Percentiles rank a stretch among this genome's conserved stretches.
Conservation (phyloP, 2,329 filamentous ascomycete species). For the Chaetothyriales sp. region DNA sequence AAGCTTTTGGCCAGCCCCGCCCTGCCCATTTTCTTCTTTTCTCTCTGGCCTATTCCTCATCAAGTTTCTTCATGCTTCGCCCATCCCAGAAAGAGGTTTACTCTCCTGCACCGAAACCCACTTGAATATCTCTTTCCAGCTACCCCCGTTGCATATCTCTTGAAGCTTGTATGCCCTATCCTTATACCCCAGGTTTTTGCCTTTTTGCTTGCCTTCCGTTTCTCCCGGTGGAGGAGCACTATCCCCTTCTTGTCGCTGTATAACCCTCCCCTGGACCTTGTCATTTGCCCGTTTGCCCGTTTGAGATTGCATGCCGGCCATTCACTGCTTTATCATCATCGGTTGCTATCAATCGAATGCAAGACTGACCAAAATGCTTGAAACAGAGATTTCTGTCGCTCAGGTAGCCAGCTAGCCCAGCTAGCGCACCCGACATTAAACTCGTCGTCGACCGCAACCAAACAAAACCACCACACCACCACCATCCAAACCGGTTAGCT, state of each 20-base stretch:
- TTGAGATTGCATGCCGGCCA: neutral
- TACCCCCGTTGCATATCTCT: slow-evolving; percentile 12
- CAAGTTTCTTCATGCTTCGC: slow-evolving; percentile 12
- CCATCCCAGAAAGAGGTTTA: slow-evolving; percentile 14
- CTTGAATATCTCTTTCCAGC: slow-evolving; percentile 13
- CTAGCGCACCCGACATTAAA: neutral
- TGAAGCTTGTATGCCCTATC: slow-evolving; percentile 4
- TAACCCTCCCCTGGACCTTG: neutral
- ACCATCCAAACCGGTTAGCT: neutral
- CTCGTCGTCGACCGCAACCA: neutral
- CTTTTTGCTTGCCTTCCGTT: neutral
- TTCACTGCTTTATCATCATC: neutral
- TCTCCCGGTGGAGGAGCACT: neutral
- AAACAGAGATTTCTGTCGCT: neutral
- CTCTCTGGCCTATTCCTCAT: slow-evolving; percentile 4
- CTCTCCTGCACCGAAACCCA: slow-evolving; percentile 12
- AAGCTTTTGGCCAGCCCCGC: neutral
- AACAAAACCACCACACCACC: neutral
- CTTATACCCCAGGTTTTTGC: slow-evolving; percentile 11
- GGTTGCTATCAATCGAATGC: neutral
- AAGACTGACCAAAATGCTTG: neutral
- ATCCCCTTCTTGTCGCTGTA: neutral
- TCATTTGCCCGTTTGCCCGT: neutral
- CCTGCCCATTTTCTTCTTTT: slow-evolving; percentile 4
- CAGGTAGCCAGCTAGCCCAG: neutral